phyloP scores from a whole-genome alignment of 2,329 filamentous ascomycete genomes.

The Fusarium chuoi region DNA sequence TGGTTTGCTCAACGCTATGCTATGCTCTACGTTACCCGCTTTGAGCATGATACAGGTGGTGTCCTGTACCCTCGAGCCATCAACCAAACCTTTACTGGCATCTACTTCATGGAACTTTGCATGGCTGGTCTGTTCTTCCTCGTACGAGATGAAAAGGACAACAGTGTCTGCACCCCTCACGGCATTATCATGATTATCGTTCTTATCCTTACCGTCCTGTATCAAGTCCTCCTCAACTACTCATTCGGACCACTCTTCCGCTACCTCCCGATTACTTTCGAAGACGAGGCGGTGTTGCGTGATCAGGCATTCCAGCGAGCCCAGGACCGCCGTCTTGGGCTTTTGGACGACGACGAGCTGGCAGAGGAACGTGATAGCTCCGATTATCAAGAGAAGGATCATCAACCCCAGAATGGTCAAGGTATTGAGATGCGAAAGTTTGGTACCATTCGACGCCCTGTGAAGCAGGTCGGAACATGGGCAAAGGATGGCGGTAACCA shows the following conservation, averaged over 20 bases:
- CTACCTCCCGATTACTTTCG: slow-evolving; percentile 92
- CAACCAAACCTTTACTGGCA: slow-evolving; percentile 93
- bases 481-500: slow-evolving; percentile 59
- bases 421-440: no score
- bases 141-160: no score
- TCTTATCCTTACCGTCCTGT: slow-evolving; percentile 75
- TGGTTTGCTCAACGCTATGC: slow-evolving; percentile 98
- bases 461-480: slow-evolving; percentile 55
- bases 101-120: slow-evolving; percentile 94
- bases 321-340: slow-evolving; percentile 75
- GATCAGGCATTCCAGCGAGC: slow-evolving; percentile 88
- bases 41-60: slow-evolving; percentile 90
- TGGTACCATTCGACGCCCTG: slow-evolving; percentile 54
- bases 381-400: no score
- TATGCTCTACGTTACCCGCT: slow-evolving; percentile 93
- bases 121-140: slow-evolving; percentile 93
- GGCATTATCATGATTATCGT: slow-evolving; percentile 86
- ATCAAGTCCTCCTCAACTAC: slow-evolving; percentile 82
- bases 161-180: no score
- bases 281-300: slow-evolving; percentile 92
- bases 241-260: slow-evolving; percentile 87
- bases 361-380: no score
- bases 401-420: no score
- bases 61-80: slow-evolving; percentile 91
- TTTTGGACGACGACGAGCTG: slow-evolving; percentile 64